Conservation (phyloP, 148 eudicot species). For the Persicaria maculosa region DNA sequence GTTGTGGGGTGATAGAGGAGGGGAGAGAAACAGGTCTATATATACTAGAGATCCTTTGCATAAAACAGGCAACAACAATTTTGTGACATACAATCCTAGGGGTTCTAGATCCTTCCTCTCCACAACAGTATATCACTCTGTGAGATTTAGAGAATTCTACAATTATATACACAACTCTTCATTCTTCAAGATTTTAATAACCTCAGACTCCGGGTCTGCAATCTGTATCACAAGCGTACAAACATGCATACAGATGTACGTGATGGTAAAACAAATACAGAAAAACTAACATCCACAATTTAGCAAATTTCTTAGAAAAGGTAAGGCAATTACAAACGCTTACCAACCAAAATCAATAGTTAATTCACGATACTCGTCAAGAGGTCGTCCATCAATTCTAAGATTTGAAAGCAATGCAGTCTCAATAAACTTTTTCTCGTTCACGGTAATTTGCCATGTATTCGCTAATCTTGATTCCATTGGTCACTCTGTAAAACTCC, state of each 20-base stretch:
- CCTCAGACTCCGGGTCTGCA: too few relatives aligned
- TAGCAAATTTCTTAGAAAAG: neutral
- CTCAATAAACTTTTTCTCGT: constrained; percentile 85
- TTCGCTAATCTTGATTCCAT: constrained; percentile 86
- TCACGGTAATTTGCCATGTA: constrained; percentile 70
- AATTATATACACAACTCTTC: too few relatives aligned
- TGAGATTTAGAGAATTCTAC: too few relatives aligned
- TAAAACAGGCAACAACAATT: too few relatives aligned
- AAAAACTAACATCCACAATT: neutral
- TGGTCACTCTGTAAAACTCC: constrained; percentile 1
- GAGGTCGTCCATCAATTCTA: constrained; percentile 79
- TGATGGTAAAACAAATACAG: neutral
- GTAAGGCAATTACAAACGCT: constrained; percentile 10
- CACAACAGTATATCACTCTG: too few relatives aligned
- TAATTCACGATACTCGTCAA: constrained; percentile 62
- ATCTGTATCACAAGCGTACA: neutral
- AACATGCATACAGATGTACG: neutral
- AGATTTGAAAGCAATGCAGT: constrained; percentile 60
- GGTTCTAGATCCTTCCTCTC: too few relatives aligned
- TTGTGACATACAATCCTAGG: too few relatives aligned
- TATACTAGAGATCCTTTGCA: too few relatives aligned
- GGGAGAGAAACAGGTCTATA: too few relatives aligned
- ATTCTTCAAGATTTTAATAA: too few relatives aligned
- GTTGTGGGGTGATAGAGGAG: too few relatives aligned
- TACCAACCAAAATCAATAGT: constrained; percentile 79